Percentiles rank a stretch among this genome's conserved stretches.
Conservation (phyloP, 1,139 yeast genomes). For the Candida buenavistaensis region DNA sequence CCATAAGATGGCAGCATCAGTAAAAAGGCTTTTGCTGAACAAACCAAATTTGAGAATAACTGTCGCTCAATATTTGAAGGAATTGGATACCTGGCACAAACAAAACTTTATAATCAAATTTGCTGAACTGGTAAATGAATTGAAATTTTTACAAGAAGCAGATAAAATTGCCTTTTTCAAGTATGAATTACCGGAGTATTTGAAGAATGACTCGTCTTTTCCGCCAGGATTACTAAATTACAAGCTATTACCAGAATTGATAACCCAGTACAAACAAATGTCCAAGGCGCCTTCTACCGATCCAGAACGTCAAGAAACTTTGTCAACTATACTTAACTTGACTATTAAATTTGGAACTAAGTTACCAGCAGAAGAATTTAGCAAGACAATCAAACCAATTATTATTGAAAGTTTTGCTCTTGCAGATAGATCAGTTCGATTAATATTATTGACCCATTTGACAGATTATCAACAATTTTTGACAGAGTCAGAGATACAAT, state of each 20-base stretch:
- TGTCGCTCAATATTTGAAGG: constrained; percentile 48
- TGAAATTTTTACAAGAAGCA: constrained; percentile 48
- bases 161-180: constrained; percentile 58
- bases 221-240: constrained; percentile 66
- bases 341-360: constrained; percentile 47
- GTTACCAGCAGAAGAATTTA: constrained; percentile 40
- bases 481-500: constrained; percentile 64
- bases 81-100: constrained; percentile 41
- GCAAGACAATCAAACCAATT: constrained; percentile 57
- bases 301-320: constrained; percentile 38
- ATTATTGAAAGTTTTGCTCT: constrained; percentile 62
- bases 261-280: constrained; percentile 32
- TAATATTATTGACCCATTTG: constrained; percentile 64
- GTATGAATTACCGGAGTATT: constrained; percentile 35
- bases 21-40: constrained; percentile 9
- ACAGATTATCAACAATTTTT: constrained; percentile 55
- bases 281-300: constrained; percentile 25
- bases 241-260: constrained; percentile 68
- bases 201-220: constrained; percentile 25
- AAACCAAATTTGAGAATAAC: constrained; percentile 43
- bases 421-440: constrained; percentile 75
- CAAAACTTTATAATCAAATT: constrained; percentile 47
- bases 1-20: constrained; percentile 7
- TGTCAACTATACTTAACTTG: constrained; percentile 45
- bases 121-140: constrained; percentile 50